A percentile compares a stretch with the other conserved stretches of the same genome.
phyloP scores from a whole-genome alignment of 345 rosid genomes.

The Tarenaya hassleriana region DNA sequence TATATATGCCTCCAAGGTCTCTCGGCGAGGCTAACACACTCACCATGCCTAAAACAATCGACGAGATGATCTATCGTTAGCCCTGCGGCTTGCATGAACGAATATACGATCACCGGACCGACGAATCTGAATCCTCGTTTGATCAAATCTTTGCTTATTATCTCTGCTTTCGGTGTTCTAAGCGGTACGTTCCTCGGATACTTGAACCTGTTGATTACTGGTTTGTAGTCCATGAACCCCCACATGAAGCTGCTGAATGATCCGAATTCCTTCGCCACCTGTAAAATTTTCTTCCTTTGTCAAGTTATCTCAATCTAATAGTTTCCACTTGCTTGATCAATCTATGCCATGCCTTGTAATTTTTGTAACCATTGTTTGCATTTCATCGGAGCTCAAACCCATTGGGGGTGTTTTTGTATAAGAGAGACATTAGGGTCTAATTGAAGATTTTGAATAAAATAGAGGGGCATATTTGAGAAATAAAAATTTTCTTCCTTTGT shows the following conservation, averaged over 20 bases:
- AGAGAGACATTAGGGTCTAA: neutral
- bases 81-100: constrained; percentile 96
- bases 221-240: constrained; percentile 81
- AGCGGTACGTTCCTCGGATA: constrained; percentile 78
- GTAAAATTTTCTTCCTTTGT: too few species aligned
- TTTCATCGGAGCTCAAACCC: too few species aligned
- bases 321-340: too few species aligned
- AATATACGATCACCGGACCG: constrained; percentile 89
- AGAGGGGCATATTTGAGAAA: neutral
- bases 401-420: neutral
- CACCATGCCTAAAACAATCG: constrained; percentile 68
- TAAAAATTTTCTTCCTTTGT: too few species aligned
- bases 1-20: constrained; percentile 88
- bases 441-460: neutral
- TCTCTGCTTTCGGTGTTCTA: constrained; percentile 81
- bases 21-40: constrained; percentile 77
- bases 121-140: constrained; percentile 80
- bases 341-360: too few species aligned
- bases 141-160: constrained; percentile 70
- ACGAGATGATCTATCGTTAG: constrained; percentile 81
- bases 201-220: constrained; percentile 57
- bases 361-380: too few species aligned
- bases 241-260: constrained; percentile 83
- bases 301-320: neutral
- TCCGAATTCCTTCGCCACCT: constrained; percentile 72